These are phyloP conservation scores for Onygenales sp. DNA, from an alignment of 2,329 filamentous ascomycete genomes.

Conservation along the genomic window DNA sequence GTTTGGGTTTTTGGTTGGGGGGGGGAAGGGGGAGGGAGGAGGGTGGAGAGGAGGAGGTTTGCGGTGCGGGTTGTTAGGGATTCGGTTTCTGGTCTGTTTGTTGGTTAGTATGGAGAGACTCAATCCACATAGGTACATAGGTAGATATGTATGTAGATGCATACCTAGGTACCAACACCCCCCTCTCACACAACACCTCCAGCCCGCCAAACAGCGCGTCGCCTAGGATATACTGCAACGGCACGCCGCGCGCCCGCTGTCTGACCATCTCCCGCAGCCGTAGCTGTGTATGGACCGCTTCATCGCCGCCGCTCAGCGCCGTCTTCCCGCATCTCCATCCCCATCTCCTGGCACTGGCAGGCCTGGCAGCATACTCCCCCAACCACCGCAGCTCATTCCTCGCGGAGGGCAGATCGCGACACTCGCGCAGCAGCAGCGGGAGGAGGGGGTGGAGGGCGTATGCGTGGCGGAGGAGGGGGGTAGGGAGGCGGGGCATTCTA, in stretches of 20 bases:
- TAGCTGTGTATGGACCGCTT: constrained; percentile 16
- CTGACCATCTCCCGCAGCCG: constrained; percentile 29
- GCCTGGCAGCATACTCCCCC: constrained; percentile 25
- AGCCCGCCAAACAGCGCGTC: constrained; percentile 79
- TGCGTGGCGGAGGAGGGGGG: constrained; percentile 27
- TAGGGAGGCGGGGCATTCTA: constrained; percentile 35
- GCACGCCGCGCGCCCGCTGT: constrained; percentile 52
- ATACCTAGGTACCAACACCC: constrained; percentile 74
- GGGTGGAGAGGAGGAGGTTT: constrained; percentile 27
- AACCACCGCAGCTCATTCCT: constrained; percentile 41
- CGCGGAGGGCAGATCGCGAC: constrained; percentile 34
- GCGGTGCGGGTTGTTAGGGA: constrained; percentile 53
- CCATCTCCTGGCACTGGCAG: constrained; percentile 2
- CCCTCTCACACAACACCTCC: constrained; percentile 64
- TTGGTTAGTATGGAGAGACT: background rate
- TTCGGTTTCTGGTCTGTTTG: constrained; percentile 56
- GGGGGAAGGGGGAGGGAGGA: background rate
- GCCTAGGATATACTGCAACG: constrained; percentile 83
- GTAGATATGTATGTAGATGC: background rate
- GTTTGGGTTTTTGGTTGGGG: background rate
- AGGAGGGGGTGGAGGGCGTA: constrained; percentile 27
- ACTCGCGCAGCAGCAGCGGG: constrained; percentile 33
- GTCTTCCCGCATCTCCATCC: background rate
- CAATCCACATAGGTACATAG: background rate
- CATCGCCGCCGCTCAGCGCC: background rate